phyloP scores from a whole-genome alignment of 768 basidiomycete species.

The Agrocybe chaxingu region DNA sequence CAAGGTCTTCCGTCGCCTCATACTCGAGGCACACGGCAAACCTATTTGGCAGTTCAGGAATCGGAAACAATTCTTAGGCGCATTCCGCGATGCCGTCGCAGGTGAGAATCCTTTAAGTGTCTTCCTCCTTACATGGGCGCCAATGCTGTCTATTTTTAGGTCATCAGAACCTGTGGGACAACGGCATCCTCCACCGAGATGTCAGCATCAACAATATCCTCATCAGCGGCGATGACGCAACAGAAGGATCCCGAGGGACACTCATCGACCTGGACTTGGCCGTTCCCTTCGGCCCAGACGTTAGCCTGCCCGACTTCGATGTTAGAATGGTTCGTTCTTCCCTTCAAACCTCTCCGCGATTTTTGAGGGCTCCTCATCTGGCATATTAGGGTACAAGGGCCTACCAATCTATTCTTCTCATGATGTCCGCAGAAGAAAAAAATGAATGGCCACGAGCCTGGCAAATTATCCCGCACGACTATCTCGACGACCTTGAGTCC shows the following conservation, averaged over 20 bases:
- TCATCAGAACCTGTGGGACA: constrained; percentile 9
- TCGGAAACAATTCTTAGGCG: constrained; percentile 5
- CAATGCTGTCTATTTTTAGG: constrained; percentile 8
- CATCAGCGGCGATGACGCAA: neutral
- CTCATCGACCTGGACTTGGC: constrained; percentile 11
- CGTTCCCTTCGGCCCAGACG: neutral
- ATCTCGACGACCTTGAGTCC: constrained; percentile 14
- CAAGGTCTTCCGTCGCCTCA: constrained; percentile 5
- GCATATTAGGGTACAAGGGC: constrained; percentile 7
- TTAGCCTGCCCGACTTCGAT: neutral
- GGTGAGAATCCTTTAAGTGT: constrained; percentile 1
- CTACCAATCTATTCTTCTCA: constrained; percentile 8
- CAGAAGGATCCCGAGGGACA: constrained; percentile 4
- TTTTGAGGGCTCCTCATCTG: neutral
- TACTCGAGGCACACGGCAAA: constrained; percentile 2
- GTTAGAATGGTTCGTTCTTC: neutral
- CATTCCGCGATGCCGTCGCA: constrained; percentile 9
- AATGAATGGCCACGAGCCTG: neutral
- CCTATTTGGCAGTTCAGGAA: constrained; percentile 8
- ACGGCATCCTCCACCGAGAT: constrained; percentile 20
- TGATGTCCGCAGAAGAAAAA: neutral
- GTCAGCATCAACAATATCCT: constrained; percentile 20
- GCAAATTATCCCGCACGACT: neutral
- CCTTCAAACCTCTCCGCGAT: neutral
- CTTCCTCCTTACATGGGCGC: neutral